Conservation (phyloP, 805 yeast genomes). For the Hanseniaspora clermontiae region DNA sequence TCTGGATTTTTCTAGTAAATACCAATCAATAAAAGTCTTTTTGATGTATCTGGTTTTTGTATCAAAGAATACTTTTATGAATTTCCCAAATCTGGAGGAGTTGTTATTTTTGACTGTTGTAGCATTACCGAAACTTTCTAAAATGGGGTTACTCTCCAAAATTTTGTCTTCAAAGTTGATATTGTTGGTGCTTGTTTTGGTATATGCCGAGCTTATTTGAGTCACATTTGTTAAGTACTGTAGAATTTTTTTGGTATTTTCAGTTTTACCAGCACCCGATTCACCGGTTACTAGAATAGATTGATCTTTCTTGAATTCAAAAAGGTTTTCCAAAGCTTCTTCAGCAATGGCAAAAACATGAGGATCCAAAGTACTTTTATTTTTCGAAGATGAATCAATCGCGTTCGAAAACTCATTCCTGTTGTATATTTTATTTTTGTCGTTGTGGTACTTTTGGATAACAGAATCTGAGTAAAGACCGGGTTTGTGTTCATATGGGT, state of each 20-base stretch:
- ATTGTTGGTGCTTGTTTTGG: conserved; percentile 12
- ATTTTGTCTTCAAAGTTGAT: conserved; percentile 67
- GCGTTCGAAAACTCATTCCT: not conserved
- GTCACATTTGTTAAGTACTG: conserved; percentile 80
- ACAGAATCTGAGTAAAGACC: conserved; percentile 55
- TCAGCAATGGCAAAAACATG: conserved; percentile 89
- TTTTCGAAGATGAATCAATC: not conserved
- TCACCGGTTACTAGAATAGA: conserved; percentile 96
- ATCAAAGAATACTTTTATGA: conserved; percentile 72
- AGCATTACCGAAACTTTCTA: conserved; percentile 95
- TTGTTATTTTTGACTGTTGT: conserved; percentile 88
- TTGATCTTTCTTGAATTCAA: conserved; percentile 62
- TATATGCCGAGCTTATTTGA: conserved; percentile 21
- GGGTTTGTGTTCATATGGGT: conserved; percentile 69
- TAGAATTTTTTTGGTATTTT: conserved; percentile 86
- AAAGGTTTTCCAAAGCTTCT: conserved; percentile 64
- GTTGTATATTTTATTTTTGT: conserved; percentile 23
- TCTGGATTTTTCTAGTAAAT: conserved; percentile 82
- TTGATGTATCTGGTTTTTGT: conserved; percentile 44
- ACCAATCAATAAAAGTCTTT: conserved; percentile 93
- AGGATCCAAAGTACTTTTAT: conserved; percentile 34
- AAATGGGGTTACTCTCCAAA: conserved; percentile 83
- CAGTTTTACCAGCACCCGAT: conserved; percentile 98
- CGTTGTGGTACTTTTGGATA: conserved; percentile 37
- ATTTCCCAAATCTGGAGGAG: conserved; percentile 94